Evolutionary conservation across 2,329 filamentous ascomycete genomes (phyloP).

Genomic region (Fusarium cyanostomum): DNA sequence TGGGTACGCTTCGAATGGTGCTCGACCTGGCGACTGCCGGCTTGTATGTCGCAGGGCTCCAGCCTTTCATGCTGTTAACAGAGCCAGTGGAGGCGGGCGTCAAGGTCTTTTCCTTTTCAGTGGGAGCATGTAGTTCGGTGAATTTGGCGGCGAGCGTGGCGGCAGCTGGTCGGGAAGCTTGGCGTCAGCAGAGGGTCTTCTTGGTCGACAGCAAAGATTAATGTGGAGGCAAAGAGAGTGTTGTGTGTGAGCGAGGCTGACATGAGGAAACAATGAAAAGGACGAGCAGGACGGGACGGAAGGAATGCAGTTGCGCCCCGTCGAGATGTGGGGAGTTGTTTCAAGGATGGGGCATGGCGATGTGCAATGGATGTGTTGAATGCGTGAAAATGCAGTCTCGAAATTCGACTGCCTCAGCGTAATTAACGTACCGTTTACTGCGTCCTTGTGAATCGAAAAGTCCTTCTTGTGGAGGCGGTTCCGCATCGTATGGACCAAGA

Average conservation of each 20-base stretch:
- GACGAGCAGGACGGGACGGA: conserved; percentile 9
- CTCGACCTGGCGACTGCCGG: conserved; percentile 46
- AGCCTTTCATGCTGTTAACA: conserved; percentile 53
- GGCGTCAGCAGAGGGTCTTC: conserved; percentile 29
- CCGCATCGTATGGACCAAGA: conserved; percentile 40
- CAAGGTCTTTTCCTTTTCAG: conserved; percentile 46
- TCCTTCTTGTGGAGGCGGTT: conserved; percentile 47
- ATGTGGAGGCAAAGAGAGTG: conserved; percentile 7
- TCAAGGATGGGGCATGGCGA: conserved; percentile 29
- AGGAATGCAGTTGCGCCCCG: conserved; percentile 27
- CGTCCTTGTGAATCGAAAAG: conserved; percentile 50
- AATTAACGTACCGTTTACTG: conserved; percentile 32
- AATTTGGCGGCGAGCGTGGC: conserved; percentile 30
- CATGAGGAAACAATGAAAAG: conserved; percentile 18
- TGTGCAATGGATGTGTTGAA: conserved; percentile 3
- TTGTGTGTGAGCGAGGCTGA: conserved; percentile 26
- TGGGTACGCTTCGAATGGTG: conserved; percentile 67
- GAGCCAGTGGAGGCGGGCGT: conserved; percentile 52
- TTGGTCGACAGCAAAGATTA: not conserved
- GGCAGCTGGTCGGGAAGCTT: conserved; percentile 31
- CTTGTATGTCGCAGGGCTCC: conserved; percentile 45
- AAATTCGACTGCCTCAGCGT: not conserved
- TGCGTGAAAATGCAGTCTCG: conserved; percentile 11
- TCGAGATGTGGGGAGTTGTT: conserved; percentile 40
- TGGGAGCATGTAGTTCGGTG: conserved; percentile 45